Base-by-base conservation (phyloP, 177 flowering plant species). In the Vitis hybrid region DNA sequence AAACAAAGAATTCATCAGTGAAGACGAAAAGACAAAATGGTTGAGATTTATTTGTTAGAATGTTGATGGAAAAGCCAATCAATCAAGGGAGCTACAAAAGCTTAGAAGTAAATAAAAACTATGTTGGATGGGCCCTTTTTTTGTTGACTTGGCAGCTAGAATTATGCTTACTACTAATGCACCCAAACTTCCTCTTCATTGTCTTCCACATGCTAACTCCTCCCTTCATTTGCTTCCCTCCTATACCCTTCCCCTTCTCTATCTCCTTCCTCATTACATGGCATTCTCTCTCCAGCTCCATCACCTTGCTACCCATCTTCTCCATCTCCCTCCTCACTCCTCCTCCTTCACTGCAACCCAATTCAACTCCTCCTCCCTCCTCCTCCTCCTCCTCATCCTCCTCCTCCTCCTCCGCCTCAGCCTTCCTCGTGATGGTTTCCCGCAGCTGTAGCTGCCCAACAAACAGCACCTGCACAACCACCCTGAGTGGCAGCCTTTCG, bases 171-270 rank as follows among this genome's bases (percentile, higher is more conserved):
- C 77, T 79, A 26, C 68, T 71, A 19, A 66, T 72, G 77, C 95
- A 90, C 26, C 94, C 93, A 48, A 91, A 70, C 76, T 87, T 88
- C 82, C 95, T 86, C 86, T 87, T 90, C 87, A 88, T 65, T 67
- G 79, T 83, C 67, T 68, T 80, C 95, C 94, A 88, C 69, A 85
- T 51, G 48, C 82, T 75, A 12, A 15, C 26, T 68, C 83, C 82
- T 77, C 73, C 76, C 66, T 73, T 76, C 59, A 70, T 72, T 39
- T 5, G 45, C 45, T 39, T 39, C 45, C 48, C 16, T 58, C 13
- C 22, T 67, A 5, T 15, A 50, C n/a, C 18, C 66, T 57, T 31
- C 34, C 76, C 77, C 39, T 69, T 63, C 71, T 71, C 68, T 14
- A 90, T 82, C 71, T 87, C 89, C 69, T 73, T 83, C 78, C 59